Conservation (phyloP, 2,329 filamentous ascomycete species). For the Mycosphaerella sp. region DNA sequence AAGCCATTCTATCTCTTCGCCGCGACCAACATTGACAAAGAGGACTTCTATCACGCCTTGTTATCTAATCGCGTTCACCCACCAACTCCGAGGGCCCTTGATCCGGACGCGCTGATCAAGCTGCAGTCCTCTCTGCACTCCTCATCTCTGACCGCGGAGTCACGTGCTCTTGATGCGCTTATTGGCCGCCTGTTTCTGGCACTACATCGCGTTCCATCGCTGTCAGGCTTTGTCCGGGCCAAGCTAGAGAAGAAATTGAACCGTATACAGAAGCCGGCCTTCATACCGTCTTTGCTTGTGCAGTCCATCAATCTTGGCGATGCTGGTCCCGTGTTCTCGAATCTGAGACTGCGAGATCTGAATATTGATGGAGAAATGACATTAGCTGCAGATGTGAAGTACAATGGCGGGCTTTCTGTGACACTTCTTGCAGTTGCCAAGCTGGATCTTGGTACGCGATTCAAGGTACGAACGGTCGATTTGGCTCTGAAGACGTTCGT, state of each 20-base stretch:
- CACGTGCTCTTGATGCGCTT: slow-evolving; percentile 87
- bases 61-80: slow-evolving; percentile 63
- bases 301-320: slow-evolving; percentile 80
- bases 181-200: slow-evolving; percentile 83
- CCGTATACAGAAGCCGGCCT: slow-evolving; percentile 82
- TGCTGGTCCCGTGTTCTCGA: slow-evolving; percentile 80
- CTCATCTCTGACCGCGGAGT: slow-evolving; percentile 74
- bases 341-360: slow-evolving; percentile 78
- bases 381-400: slow-evolving; percentile 79
- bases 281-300: slow-evolving; percentile 78
- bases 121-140: slow-evolving; percentile 88
- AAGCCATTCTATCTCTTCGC: slow-evolving; percentile 93
- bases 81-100: slow-evolving; percentile 68
- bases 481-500: slow-evolving; percentile 79
- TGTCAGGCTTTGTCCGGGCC: slow-evolving; percentile 70
- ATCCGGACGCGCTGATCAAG: slow-evolving; percentile 78
- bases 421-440: slow-evolving; percentile 90
- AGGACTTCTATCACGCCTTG: slow-evolving; percentile 95
- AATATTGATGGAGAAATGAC: slow-evolving; percentile 87
- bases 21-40: slow-evolving; percentile 91
- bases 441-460: slow-evolving; percentile 79
- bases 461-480: slow-evolving; percentile 86
- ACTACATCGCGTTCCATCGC: slow-evolving; percentile 74
- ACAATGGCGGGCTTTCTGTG: slow-evolving; percentile 80
- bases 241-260: slow-evolving; percentile 97